Evolutionary conservation across 257 asterid species (phyloP).

Genomic region (Knoxia roxburghii): DNA sequence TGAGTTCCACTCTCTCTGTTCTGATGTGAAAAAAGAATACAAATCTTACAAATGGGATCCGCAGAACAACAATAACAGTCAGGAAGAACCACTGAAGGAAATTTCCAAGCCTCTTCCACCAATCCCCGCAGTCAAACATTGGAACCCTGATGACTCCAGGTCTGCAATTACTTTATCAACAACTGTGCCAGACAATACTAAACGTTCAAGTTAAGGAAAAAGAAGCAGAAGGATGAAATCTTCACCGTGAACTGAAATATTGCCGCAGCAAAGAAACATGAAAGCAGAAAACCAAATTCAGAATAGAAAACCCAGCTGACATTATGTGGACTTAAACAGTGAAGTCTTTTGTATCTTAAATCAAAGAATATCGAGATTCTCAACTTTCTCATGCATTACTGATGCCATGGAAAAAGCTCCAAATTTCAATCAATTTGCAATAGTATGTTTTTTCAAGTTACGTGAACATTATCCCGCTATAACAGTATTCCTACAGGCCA

Average conservation of each 20-base stretch:
- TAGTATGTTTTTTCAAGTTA: neutral
- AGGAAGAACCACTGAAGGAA: constrained; percentile 53
- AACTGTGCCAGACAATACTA: constrained; percentile 76
- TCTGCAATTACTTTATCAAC: constrained; percentile 71
- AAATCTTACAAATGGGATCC: constrained; percentile 22
- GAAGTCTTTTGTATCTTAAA: neutral
- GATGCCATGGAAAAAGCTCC: neutral
- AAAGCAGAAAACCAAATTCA: neutral
- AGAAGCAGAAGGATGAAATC: neutral
- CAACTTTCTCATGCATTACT: neutral
- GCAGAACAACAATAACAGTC: constrained; percentile 19
- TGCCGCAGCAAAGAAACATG: neutral
- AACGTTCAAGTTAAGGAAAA: constrained; percentile 47
- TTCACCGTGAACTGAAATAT: neutral
- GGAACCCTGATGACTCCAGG: constrained; percentile 70
- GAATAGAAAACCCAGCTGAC: neutral
- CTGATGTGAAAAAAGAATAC: constrained; percentile 12
- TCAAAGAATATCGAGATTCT: neutral
- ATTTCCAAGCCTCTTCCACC: constrained; percentile 88
- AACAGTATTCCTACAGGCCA: neutral
- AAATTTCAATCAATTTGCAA: neutral
- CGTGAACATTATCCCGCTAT: neutral
- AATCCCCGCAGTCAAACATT: constrained; percentile 78
- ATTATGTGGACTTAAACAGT: neutral
- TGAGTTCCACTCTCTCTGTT: constrained; percentile 6